These are phyloP conservation scores for Periconia digitata DNA, from an alignment of 2,329 filamentous ascomycete genomes.

Conservation along the genomic window DNA sequence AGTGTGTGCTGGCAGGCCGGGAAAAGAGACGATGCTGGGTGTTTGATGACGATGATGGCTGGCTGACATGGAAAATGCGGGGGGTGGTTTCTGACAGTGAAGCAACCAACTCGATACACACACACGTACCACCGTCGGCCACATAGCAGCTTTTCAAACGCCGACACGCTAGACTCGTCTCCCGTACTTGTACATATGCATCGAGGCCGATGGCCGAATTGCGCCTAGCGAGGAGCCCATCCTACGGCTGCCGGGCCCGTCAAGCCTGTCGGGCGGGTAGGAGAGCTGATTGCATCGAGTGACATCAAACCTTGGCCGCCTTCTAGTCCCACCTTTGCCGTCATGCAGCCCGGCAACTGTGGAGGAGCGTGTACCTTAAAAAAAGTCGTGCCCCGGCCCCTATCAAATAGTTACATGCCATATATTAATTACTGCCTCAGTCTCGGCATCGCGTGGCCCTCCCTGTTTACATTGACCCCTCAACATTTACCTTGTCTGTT, in stretches of 20 bases:
- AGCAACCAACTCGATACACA: no score
- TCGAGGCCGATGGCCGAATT: conserved; percentile 7
- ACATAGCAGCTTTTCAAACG: conserved; percentile 32
- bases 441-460: conserved; percentile 13
- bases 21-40: no score
- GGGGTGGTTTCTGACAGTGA: conserved; percentile 19
- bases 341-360: conserved; percentile 31
- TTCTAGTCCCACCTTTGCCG: conserved; percentile 37
- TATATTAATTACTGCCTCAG: conserved; percentile 33
- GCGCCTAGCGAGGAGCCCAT: conserved; percentile 10
- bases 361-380: conserved; percentile 30
- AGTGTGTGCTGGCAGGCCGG: conserved; percentile 20
- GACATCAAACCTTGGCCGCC: conserved; percentile 36
- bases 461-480: conserved; percentile 23
- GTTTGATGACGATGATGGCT: no score
- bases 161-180: conserved; percentile 23
- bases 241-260: conserved; percentile 20
- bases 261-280: conserved; percentile 8
- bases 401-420: conserved; percentile 9
- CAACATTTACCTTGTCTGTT: no score
- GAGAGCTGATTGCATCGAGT: conserved; percentile 29
- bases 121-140: no score
- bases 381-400: conserved; percentile 25
- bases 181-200: no score
- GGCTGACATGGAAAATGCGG: no score